These are phyloP conservation scores for Phenoliferia sp. DNA, from an alignment of 1,284 basidiomycete genomes.

Conservation along the genomic window DNA sequence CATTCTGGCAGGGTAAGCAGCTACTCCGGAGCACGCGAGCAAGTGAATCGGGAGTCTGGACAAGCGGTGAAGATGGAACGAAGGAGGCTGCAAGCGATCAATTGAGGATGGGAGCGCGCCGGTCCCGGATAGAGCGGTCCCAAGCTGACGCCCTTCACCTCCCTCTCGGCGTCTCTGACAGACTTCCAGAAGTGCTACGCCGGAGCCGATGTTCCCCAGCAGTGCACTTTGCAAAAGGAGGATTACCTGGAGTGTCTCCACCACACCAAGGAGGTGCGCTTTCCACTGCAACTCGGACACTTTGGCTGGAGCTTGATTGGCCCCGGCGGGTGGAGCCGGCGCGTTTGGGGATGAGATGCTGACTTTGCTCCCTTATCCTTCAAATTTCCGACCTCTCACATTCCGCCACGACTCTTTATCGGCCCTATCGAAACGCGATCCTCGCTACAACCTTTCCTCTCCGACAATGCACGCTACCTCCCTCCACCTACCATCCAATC, in stretches of 20 bases:
- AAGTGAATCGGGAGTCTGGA: neutral
- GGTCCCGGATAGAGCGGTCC: neutral
- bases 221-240: slow-evolving; percentile 69
- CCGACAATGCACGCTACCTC: neutral
- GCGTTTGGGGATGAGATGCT: too few relatives aligned
- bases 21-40: neutral
- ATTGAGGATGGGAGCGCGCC: neutral
- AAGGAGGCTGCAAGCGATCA: neutral
- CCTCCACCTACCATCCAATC: too few relatives aligned
- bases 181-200: slow-evolving; percentile 74
- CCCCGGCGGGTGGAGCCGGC: neutral
- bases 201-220: slow-evolving; percentile 65
- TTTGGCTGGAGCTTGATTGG: neutral
- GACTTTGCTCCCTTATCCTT: too few relatives aligned
- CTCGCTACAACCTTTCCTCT: too few relatives aligned
- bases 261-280: slow-evolving; percentile 75
- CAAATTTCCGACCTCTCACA: neutral
- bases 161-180: slow-evolving; percentile 3
- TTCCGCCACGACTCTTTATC: neutral
- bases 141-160: neutral
- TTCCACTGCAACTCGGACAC: neutral
- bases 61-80: neutral
- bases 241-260: slow-evolving; percentile 94
- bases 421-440: too few relatives aligned
- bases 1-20: slow-evolving; percentile 72